Percentiles rank a stretch among this genome's conserved stretches.
Conservation (phyloP, 441 rosid species). For the Populus hybrid region DNA sequence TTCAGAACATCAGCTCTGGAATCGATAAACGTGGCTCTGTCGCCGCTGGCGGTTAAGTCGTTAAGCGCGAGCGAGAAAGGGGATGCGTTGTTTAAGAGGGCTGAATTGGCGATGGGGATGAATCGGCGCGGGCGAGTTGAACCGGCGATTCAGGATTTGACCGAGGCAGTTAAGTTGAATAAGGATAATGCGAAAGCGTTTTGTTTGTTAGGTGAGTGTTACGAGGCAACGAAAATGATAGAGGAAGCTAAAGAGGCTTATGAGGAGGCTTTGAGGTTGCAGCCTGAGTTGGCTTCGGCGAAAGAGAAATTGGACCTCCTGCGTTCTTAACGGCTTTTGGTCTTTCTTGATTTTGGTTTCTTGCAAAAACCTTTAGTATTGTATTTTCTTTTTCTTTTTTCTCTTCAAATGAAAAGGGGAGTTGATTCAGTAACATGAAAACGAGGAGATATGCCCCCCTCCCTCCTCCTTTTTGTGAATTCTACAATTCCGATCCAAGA, state of each 20-base stretch:
- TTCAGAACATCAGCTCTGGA: constrained; percentile 57
- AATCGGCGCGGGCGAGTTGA: constrained; percentile 36
- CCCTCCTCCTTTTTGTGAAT: no score
- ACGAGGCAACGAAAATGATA: constrained; percentile 44
- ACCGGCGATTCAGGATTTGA: constrained; percentile 45
- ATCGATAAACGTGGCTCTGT: constrained; percentile 53
- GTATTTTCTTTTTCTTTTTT: background rate
- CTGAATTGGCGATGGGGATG: constrained; percentile 44
- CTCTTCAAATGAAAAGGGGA: background rate
- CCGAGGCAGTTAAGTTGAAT: constrained; percentile 31
- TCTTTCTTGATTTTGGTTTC: background rate
- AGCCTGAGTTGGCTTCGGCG: constrained; percentile 33
- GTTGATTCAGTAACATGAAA: background rate
- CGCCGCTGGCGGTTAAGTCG: constrained; percentile 47
- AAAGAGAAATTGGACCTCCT: constrained; percentile 38
- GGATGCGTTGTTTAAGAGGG: constrained; percentile 58
- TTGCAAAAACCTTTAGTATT: background rate
- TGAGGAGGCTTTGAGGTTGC: constrained; percentile 38
- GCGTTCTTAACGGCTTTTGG: background rate
- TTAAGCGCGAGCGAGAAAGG: constrained; percentile 42
- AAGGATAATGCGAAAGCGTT: constrained; percentile 36
- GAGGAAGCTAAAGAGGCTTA: constrained; percentile 46
- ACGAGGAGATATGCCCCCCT: background rate
- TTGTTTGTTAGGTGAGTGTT: constrained; percentile 51
- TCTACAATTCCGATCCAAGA: background rate